Base-by-base conservation (phyloP, 257 asterid genomes). In the Prunella vulgaris region DNA sequence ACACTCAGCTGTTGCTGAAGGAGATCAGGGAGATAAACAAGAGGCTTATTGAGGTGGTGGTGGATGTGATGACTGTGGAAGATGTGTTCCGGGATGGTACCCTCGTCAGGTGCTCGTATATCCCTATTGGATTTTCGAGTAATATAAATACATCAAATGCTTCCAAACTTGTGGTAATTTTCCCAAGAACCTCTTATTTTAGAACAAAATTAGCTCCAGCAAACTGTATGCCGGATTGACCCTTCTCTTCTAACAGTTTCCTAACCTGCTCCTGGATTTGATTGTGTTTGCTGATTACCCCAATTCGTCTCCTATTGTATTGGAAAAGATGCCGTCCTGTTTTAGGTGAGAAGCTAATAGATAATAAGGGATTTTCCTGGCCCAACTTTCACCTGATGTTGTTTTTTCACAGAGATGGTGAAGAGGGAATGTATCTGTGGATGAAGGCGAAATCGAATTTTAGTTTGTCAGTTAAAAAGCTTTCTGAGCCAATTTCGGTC, bases 1-100 rank as follows among this genome's bases (percentile, higher is more conserved):
- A 24, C 49, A 37, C 77, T 69, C 52, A 27, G 24, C 73, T 84
- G 35, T 49, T 82, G 53, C 53, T n/a, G 63, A 68, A 81, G 68
- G 89, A 86, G 80, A 77, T 86, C 76, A 65, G 65, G 66, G 88
- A 84, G 58, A 77, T 79, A 6, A 84, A 86, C 71, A 49, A 69
- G 48, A 71, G 38, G 73, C 79, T 80, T 27, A 69, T 84, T 49
- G 89, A 86, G 33, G 75, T 81, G 10, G 73, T 72, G 51, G 82
- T 82, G 52, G 84, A 86, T 44, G 81, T 78, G 60, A 63, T 80
- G 49, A 66, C 63, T 37, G 52, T 56, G 18, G 74, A 78, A 64
- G 81, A 74, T 28, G 68, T 75, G 64, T 49, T 65, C 30, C 35
- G 15, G 68, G 52, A 5, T 48, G 81, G 56, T 69, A 75, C 80